phyloP scores from a whole-genome alignment of 805 yeast species.

The Teunomyces panamensis region DNA sequence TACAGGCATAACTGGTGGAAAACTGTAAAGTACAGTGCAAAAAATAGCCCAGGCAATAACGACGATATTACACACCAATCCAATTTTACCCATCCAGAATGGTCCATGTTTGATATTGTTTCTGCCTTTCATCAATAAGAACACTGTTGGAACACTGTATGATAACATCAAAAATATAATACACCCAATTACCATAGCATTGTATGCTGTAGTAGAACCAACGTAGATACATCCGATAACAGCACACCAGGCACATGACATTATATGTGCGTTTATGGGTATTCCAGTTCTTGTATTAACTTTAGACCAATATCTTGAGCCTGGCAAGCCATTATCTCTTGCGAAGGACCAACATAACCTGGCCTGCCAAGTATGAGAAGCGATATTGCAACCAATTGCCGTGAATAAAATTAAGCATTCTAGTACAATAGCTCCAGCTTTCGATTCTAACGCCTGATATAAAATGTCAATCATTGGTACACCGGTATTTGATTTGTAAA shows the following conservation, averaged over 20 bases:
- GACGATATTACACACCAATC: conserved; percentile 49
- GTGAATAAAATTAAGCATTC: conserved; percentile 49
- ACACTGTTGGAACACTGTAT: conserved; percentile 53
- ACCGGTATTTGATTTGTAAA: conserved; percentile 51
- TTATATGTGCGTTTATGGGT: conserved; percentile 59
- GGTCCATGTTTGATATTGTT: conserved; percentile 58
- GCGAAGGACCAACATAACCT: conserved; percentile 68
- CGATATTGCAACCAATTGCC: conserved; percentile 57
- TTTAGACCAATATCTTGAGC: conserved; percentile 48
- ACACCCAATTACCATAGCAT: conserved; percentile 61
- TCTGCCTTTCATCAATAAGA: conserved; percentile 49
- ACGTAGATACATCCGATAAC: conserved; percentile 59
- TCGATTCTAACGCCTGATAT: conserved; percentile 52
- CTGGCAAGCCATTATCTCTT: conserved; percentile 61
- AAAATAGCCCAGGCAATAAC: conserved; percentile 57
- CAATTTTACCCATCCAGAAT: conserved; percentile 61
- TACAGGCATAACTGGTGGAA: conserved; percentile 65
- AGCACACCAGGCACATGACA: conserved; percentile 52
- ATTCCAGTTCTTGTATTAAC: conserved; percentile 47
- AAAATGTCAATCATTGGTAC: conserved; percentile 63
- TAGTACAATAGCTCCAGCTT: conserved; percentile 54
- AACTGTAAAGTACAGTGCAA: conserved; percentile 57
- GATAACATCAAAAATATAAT: conserved; percentile 57
- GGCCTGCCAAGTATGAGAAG: conserved; percentile 67
- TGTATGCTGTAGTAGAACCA: conserved; percentile 66